phyloP scores from a whole-genome alignment of 2,329 filamentous ascomycete genomes.

The Ascochyta lentis region DNA sequence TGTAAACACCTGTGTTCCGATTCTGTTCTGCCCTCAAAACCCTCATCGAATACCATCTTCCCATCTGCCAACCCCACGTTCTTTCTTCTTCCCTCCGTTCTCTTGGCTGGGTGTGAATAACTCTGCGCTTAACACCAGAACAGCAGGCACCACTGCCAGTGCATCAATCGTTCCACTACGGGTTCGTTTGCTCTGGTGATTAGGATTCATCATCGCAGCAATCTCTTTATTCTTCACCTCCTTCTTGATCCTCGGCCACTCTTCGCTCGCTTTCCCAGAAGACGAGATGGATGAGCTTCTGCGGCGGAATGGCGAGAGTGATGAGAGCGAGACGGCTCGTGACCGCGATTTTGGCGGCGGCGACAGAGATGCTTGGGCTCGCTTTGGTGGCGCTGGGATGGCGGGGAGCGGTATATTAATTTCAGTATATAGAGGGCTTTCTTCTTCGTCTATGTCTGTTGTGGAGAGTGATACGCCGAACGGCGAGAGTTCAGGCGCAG shows the following conservation, averaged over 20 bases:
- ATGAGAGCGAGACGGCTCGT: slow-evolving; percentile 33
- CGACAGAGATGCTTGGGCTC: slow-evolving; percentile 10
- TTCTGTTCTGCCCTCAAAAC: not conserved
- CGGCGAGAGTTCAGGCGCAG: slow-evolving; percentile 1
- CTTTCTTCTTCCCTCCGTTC: slow-evolving; percentile 19
- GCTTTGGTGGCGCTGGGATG: slow-evolving; percentile 21
- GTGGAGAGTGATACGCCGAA: slow-evolving; percentile 2
- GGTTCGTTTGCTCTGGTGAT: slow-evolving; percentile 26
- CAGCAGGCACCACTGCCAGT: slow-evolving; percentile 45
- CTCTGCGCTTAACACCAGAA: slow-evolving; percentile 45
- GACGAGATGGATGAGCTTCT: slow-evolving; percentile 23
- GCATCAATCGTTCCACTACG: slow-evolving; percentile 40
- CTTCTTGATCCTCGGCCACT: slow-evolving; percentile 31
- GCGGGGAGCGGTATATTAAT: slow-evolving; percentile 43
- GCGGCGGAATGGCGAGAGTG: slow-evolving; percentile 33
- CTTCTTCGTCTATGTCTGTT: slow-evolving; percentile 22
- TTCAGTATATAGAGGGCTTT: slow-evolving; percentile 43
- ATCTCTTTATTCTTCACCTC: slow-evolving; percentile 32
- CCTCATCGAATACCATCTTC: slow-evolving; percentile 32
- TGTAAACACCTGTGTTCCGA: not conserved
- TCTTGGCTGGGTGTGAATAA: slow-evolving; percentile 41
- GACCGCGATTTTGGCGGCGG: slow-evolving; percentile 17
- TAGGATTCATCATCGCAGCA: slow-evolving; percentile 34
- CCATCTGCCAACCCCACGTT: slow-evolving; percentile 32
- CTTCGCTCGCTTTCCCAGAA: slow-evolving; percentile 1